A percentile compares a stretch with the other conserved stretches of the same genome.
phyloP scores from a whole-genome alignment of 2,329 filamentous ascomycete species.

The Microsporum ferrugineum region DNA sequence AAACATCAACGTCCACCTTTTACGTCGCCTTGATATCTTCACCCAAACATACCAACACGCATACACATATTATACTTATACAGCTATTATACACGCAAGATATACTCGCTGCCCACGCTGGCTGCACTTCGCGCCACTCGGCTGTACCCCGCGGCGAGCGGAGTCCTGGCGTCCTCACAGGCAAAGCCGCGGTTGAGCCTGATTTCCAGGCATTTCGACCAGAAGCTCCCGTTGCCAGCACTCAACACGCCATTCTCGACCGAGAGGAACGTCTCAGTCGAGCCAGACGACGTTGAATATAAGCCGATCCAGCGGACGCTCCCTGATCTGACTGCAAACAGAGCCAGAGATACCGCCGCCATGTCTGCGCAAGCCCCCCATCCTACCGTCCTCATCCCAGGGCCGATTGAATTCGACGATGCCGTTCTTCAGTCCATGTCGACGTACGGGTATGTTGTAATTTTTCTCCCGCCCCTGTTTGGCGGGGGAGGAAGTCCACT shows the following conservation, averaged over 20 bases:
- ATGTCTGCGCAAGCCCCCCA: slow-evolving; percentile 52
- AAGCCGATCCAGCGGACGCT: slow-evolving; percentile 29
- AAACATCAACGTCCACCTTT: not conserved
- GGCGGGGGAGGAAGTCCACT: not conserved
- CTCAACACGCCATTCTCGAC: slow-evolving; percentile 54
- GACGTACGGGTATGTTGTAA: slow-evolving; percentile 53
- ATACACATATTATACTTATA: not conserved
- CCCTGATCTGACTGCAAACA: slow-evolving; percentile 13
- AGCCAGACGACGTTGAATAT: slow-evolving; percentile 45
- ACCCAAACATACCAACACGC: not conserved
- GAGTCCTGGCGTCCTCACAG: slow-evolving; percentile 37
- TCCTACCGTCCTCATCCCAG: slow-evolving; percentile 80
- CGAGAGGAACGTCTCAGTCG: slow-evolving; percentile 42
- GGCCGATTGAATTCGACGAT: slow-evolving; percentile 98
- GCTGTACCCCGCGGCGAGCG: slow-evolving; percentile 24
- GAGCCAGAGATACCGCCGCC: slow-evolving; percentile 20
- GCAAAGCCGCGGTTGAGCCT: slow-evolving; percentile 45
- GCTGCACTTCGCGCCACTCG: slow-evolving; percentile 14
- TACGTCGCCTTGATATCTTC: not conserved
- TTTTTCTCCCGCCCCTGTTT: not conserved
- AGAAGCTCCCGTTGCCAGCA: slow-evolving; percentile 43
- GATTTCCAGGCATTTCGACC: slow-evolving; percentile 50
- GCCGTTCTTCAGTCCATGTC: slow-evolving; percentile 88
- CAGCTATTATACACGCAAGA: not conserved
- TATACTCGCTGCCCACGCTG: slow-evolving; percentile 5